These are phyloP conservation scores for Amyloporia xantha DNA, from an alignment of 768 basidiomycete genomes.

Conservation along the genomic window DNA sequence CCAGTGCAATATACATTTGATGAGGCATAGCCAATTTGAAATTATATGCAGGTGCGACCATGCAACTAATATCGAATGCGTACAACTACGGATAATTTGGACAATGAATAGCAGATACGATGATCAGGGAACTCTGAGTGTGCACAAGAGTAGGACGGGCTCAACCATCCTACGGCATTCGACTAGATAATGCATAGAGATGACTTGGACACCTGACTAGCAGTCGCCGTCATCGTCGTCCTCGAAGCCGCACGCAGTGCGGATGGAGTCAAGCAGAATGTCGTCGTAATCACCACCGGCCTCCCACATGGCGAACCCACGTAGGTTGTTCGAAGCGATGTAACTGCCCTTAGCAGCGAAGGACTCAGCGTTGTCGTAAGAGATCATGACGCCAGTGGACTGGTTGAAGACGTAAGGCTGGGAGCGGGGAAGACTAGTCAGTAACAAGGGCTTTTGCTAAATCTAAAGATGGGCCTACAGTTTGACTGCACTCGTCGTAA, in stretches of 20 bases:
- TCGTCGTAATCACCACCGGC: constrained; percentile 60
- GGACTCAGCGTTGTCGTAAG: constrained; percentile 59
- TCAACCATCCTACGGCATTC: neutral
- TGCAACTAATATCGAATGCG: too few relatives aligned
- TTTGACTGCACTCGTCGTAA: constrained; percentile 67
- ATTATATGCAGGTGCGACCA: too few relatives aligned
- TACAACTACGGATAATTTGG: too few relatives aligned
- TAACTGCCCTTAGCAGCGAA: constrained; percentile 56
- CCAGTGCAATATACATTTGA: neutral
- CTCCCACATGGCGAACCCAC: constrained; percentile 70
- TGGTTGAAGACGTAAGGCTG: constrained; percentile 67
- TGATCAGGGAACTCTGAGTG: neutral
- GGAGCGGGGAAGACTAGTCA: neutral
- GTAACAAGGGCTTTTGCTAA: too few relatives aligned
- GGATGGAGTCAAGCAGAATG: constrained; percentile 54
- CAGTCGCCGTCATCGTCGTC: too few relatives aligned
- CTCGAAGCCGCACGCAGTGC: constrained; percentile 14
- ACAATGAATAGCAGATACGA: neutral
- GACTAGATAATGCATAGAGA: too few relatives aligned
- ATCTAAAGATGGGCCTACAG: too few relatives aligned
- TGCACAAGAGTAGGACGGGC: neutral
- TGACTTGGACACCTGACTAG: too few relatives aligned
- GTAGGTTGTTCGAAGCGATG: constrained; percentile 46
- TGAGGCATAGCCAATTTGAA: neutral
- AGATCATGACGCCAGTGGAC: constrained; percentile 46